phyloP scores from a whole-genome alignment of 768 basidiomycete genomes.

The Macrolepiota dolichaula region DNA sequence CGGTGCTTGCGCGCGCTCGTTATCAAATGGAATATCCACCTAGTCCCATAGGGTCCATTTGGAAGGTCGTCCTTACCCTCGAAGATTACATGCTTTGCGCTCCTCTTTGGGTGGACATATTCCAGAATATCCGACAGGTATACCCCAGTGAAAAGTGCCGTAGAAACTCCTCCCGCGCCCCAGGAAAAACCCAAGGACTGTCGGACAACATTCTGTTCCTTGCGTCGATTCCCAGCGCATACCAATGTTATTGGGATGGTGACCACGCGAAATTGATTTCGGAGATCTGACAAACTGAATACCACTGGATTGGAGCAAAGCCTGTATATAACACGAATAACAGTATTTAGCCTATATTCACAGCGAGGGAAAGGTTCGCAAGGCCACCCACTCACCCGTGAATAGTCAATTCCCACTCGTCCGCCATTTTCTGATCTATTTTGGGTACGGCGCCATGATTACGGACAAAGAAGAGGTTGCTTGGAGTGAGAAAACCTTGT shows the following conservation, averaged over 20 bases:
- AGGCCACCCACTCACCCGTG: constrained; percentile 26
- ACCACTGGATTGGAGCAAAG: constrained; percentile 30
- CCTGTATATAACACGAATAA: neutral
- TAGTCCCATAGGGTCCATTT: constrained; percentile 59
- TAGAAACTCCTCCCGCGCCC: constrained; percentile 50
- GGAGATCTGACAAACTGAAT: constrained; percentile 43
- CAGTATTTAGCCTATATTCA: neutral
- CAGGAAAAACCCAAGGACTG: constrained; percentile 56
- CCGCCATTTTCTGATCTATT: constrained; percentile 31
- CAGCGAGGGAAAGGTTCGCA: neutral
- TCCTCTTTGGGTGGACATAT: constrained; percentile 33
- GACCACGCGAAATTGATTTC: constrained; percentile 42
- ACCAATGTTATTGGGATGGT: constrained; percentile 60
- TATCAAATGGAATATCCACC: constrained; percentile 9
- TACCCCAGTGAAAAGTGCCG: constrained; percentile 60
- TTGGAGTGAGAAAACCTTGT: constrained; percentile 54
- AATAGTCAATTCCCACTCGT: constrained; percentile 44
- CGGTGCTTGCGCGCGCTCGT: neutral
- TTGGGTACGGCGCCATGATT: constrained; percentile 60
- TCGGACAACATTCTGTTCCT: constrained; percentile 61
- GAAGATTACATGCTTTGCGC: constrained; percentile 51
- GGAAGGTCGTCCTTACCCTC: constrained; percentile 57
- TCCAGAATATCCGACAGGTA: constrained; percentile 52
- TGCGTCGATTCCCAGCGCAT: constrained; percentile 63
- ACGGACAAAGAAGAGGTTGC: constrained; percentile 54